phyloP scores from a whole-genome alignment of 2,329 filamentous ascomycete genomes.

The Thelonectria discophora region DNA sequence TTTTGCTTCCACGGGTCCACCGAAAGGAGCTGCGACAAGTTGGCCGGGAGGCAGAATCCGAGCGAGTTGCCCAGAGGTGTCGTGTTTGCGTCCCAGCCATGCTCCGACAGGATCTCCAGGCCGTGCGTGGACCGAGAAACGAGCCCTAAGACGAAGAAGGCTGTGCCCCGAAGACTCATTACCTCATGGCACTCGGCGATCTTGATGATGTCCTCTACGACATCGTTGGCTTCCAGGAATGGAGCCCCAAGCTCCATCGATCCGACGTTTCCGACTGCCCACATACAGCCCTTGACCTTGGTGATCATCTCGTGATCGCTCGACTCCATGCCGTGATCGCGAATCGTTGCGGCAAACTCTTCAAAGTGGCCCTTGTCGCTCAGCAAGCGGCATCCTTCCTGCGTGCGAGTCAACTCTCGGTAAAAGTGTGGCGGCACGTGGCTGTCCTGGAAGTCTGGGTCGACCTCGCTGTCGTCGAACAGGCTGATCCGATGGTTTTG shows the following conservation, averaged over 20 bases:
- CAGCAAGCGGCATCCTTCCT: constrained; percentile 89
- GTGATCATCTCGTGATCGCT: constrained; percentile 86
- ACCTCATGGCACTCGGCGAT: constrained; percentile 91
- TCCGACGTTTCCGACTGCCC: constrained; percentile 97
- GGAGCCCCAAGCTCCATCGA: constrained; percentile 97
- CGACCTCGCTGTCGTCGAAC: constrained; percentile 66
- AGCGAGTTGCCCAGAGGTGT: constrained; percentile 83
- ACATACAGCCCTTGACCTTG: constrained; percentile 96
- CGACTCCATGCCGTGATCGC: constrained; percentile 84
- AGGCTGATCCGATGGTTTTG: constrained; percentile 65
- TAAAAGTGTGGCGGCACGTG: constrained; percentile 98
- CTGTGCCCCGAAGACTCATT: constrained; percentile 92
- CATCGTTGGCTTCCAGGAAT: constrained; percentile 89
- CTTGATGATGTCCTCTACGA: constrained; percentile 84
- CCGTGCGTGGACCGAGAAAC: constrained; percentile 93
- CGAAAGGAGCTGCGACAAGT: constrained; percentile 82
- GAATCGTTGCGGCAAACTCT: constrained; percentile 89
- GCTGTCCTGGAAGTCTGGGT: constrained; percentile 67
- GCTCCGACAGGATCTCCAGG: constrained; percentile 86
- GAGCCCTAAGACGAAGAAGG: constrained; percentile 93
- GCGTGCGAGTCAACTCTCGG: constrained; percentile 89
- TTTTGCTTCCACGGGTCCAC: constrained; percentile 68
- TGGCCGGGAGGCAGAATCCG: constrained; percentile 84
- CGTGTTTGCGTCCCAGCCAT: constrained; percentile 92
- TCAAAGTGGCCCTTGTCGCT: constrained; percentile 95